Conservation (phyloP, 192 early-diverging fungal species). For the Coemansia sp. region DNA sequence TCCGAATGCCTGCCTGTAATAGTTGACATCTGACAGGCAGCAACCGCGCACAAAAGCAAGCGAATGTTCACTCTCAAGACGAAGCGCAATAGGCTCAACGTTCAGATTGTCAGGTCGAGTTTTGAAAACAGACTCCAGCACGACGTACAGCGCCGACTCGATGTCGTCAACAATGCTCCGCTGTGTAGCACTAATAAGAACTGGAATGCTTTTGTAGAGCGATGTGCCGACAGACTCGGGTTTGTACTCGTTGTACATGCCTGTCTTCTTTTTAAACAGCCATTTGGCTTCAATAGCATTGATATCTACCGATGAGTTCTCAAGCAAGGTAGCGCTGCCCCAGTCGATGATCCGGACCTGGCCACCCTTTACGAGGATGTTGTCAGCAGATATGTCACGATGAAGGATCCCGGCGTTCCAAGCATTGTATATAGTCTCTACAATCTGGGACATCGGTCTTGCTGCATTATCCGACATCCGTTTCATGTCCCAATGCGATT, state of each 20-base stretch:
- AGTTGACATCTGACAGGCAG: background rate
- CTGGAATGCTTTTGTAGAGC: background rate
- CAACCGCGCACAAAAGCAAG: background rate
- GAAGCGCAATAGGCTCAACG: too few species aligned
- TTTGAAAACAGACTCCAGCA: background rate
- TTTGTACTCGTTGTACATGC: background rate
- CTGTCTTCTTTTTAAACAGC: background rate
- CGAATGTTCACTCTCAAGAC: background rate
- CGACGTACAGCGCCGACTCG: background rate
- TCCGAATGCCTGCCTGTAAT: background rate
- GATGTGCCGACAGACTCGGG: background rate
- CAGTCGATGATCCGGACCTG: background rate
- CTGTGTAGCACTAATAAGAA: background rate
- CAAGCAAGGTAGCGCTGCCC: background rate
- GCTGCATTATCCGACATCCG: background rate
- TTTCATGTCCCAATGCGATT: background rate
- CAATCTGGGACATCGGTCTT: background rate
- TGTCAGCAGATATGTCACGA: background rate
- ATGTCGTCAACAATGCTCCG: background rate
- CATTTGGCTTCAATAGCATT: background rate
- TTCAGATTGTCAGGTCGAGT: background rate
- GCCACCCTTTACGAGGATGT: background rate
- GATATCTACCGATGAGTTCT: background rate
- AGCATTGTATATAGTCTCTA: background rate
- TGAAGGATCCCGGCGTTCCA: constrained; percentile 3